Base-by-base conservation (phyloP, 805 yeast species). In the Priceomyces melissophilus region DNA sequence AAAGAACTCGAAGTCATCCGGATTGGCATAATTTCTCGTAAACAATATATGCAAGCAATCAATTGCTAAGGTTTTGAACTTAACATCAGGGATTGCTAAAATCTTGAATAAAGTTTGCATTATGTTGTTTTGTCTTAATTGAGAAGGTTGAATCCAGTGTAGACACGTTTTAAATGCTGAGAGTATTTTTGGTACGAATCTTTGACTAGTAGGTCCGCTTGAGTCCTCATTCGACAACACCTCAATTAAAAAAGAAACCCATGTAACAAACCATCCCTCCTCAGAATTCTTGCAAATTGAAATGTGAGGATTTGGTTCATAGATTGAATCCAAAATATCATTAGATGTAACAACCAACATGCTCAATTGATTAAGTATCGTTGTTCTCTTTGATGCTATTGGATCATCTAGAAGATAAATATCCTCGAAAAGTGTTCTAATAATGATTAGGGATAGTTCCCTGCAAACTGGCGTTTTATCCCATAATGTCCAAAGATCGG, bases 391-490 rank as follows among this genome's bases (percentile, higher is more conserved):
- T 27, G 90, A 73, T 2, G 96, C 96, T 14, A 88, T 78, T 16
- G 96, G 84, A 57, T 93, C 99, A 50, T 93, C 98, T 36, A 93
- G 71, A 38, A 95, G 69, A 57, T 88, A 93, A 9, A 93, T 79
- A 57, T 93, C 99, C 63, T 93, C 99, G 57, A 91, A 93, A 12
- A 93, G 63, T 3, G 95, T 88, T 54, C 96, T 71, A 49, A 87
- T 77, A 4, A 93, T 84, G 35, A 85, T 79, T 16, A 91, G 66
- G 2, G 90, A 72, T 37, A 93, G 67, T 55, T 89, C 96, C 47
- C 96, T 72, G 3, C 90, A 74, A 16, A 78, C 75, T 12, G 71
- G 62, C 39, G 76, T 77, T 44, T 65, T 67, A 42, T 75, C 71
- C 98, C 98, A 93, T 47, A 93, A 65, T 38, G 76, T 75, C 49